Evolutionary conservation across 352 stramenopile genomes (phyloP), one percentile per base, ranked within the genome.

Genomic region (Pythium pyrilobum): DNA sequence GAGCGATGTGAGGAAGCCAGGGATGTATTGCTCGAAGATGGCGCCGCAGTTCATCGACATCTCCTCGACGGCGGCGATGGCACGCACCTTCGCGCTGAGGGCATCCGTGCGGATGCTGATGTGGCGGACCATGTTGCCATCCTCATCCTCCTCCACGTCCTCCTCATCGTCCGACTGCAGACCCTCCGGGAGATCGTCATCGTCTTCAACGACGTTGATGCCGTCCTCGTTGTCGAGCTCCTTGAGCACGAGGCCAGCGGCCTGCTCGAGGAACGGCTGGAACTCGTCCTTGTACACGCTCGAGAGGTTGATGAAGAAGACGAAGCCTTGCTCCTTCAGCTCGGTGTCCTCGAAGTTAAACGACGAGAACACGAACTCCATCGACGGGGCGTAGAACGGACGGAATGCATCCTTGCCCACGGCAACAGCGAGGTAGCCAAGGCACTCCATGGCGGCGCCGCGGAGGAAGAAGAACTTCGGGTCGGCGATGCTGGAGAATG

Each of bases 261-360:
- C 77, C 54, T 86, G 67, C 36, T 92, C 73, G 16, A 99, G 73
- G 59, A 97, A 97, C 25, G 90, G 95, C 29, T 82, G 77, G 68
- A 99, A 99, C 71, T 98, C 95, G 52, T 97, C 86, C 69, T 97
- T 97, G 87, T 98, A 98, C 27, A 98, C 96, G 64, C 98, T 98
- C 52, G 94, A 91, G 42, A 98, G 72, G 67, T 99, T 99, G 40
- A 97, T 97, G 69, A 99, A 98, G 59, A 98, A 98, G 20, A 97
- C 95, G 69, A 98, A 98, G 28, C 90, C 89, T 72, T 98, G 97
- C 65, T 99, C 96, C 68, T 98, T 97, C 36, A 99, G 83, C 70
- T 98, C 95, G 20, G 90, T 97, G 58, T 95, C 94, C 39, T 98
- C 86, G 18, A 98, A 77, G 29, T 83, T 80, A 34, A 98, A 87